Base-by-base conservation (phyloP, 1,284 basidiomycete genomes). In the Leccinum pallidistipes region DNA sequence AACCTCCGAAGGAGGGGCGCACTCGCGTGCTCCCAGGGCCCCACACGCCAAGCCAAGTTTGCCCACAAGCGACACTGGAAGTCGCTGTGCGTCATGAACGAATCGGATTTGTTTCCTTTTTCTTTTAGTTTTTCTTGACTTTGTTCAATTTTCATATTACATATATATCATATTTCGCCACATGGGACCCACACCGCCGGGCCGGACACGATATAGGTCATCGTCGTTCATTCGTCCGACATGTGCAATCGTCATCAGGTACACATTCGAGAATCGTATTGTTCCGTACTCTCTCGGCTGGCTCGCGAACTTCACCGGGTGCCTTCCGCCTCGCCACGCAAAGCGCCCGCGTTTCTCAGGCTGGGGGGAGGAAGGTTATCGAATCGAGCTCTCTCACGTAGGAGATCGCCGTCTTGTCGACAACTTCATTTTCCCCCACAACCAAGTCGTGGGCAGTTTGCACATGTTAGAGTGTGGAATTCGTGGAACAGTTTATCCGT, bases 271-370 rank as follows among this genome's bases (percentile, higher is more conserved):
- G 5, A 38, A 31, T 53, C 64, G 45, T 38, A 14, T 47, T 58
- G 68, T 56, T 58, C 43, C 55, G 63, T 54, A 24, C 21, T 68
- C 63, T 63, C 59, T 63, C 59, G 54, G 56, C 50, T 52, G 58
- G 66, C 7, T 55, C 50, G 38, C 49, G 58, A 49, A 56, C 49
- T 52, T 43, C 55, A 34, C 55, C 58, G 51, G 24, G 5, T 1
- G 38, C 40, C 47, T 9, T 45, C 47, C 55, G 43, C 32, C 21
- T 21, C 50, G 34, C 51, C 34, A 51, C 18, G 55, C 55, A 56
- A 45, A 12, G n/a, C 40, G 38, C 32, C 62, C 43, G 57, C 10
- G 21, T 51, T 47, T 52, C 36, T 53, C 61, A 62, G 10, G 54
- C 8, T 29, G 36, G 36, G 24, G 6, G 3, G 18, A 53, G 18